A percentile compares a stretch with the other conserved stretches of the same genome.
Conservation (phyloP, 2,329 filamentous ascomycete genomes). For the Beauveria varroae region DNA sequence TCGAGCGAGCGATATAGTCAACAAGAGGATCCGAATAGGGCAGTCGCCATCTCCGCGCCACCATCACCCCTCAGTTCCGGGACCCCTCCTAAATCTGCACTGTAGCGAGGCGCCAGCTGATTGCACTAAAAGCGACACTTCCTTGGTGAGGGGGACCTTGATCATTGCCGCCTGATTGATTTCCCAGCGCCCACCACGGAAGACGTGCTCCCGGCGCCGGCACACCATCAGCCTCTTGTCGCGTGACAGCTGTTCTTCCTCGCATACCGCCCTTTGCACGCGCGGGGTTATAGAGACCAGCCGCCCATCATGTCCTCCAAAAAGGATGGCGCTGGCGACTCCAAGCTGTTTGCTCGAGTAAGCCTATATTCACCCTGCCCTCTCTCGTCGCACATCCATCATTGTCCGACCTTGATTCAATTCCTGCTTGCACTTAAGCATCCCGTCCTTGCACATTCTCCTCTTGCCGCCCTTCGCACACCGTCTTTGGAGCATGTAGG, state of each 20-base stretch:
- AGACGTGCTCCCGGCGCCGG: background rate
- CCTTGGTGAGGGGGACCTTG: background rate
- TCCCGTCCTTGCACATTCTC: background rate
- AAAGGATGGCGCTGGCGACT: constrained; percentile 68
- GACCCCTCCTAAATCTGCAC: background rate
- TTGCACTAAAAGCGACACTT: constrained; percentile 6
- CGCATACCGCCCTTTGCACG: constrained; percentile 1
- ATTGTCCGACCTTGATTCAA: constrained; percentile 12
- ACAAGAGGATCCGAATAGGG: background rate
- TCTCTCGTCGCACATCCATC: background rate
- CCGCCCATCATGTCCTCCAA: constrained; percentile 44
- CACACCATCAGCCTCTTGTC: constrained; percentile 9
- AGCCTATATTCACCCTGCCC: constrained; percentile 25
- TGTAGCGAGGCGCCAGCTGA: background rate
- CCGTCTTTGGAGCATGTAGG: background rate
- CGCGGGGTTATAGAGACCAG: constrained; percentile 11
- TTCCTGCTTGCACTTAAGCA: background rate
- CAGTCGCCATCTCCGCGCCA: background rate
- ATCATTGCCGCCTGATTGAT: background rate
- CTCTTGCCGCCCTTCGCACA: background rate
- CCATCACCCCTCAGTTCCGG: background rate
- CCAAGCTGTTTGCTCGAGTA: constrained; percentile 98
- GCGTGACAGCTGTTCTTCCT: constrained; percentile 12
- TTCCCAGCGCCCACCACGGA: background rate
- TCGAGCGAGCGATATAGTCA: background rate